Conservation (phyloP, 768 basidiomycete genomes). For the Trametes sanguinea region DNA sequence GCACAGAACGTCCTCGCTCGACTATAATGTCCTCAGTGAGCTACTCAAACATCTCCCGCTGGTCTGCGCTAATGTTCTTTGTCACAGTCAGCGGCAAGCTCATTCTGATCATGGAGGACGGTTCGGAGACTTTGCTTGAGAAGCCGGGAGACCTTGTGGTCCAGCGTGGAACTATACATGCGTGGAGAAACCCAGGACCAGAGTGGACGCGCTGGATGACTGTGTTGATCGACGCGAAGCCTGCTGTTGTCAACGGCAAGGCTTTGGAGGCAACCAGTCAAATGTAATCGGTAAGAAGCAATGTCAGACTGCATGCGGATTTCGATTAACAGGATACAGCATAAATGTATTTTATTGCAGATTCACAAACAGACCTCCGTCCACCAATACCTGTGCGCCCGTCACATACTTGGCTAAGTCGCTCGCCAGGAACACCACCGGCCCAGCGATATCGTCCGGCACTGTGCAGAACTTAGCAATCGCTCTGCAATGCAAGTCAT, state of each 20-base stretch:
- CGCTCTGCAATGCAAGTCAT: neutral
- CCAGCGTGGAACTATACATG: conserved; percentile 60
- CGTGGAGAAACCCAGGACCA: conserved; percentile 59
- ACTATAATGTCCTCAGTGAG: conserved; percentile 61
- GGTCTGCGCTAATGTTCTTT: neutral
- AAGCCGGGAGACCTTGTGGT: conserved; percentile 59
- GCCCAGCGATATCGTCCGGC: conserved; percentile 74
- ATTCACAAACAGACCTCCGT: conserved; percentile 76
- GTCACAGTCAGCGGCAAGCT: conserved; percentile 54
- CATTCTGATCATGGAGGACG: conserved; percentile 58
- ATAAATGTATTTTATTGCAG: conserved; percentile 47
- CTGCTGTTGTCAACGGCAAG: conserved; percentile 49
- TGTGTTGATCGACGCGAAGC: conserved; percentile 55
- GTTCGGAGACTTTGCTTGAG: conserved; percentile 51
- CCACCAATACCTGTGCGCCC: conserved; percentile 64
- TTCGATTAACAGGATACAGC: no score
- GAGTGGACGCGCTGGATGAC: conserved; percentile 55
- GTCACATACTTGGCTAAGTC: conserved; percentile 73
- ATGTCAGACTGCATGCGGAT: no score
- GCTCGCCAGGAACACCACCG: conserved; percentile 72
- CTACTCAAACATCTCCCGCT: neutral
- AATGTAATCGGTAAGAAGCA: neutral
- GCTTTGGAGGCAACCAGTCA: conserved; percentile 32
- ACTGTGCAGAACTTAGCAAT: conserved; percentile 33
- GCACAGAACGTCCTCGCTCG: conserved; percentile 55